A percentile compares a stretch with the other conserved stretches of the same genome.
Conservation (phyloP, 345 rosid genomes). For the Nasturtium officinale region DNA sequence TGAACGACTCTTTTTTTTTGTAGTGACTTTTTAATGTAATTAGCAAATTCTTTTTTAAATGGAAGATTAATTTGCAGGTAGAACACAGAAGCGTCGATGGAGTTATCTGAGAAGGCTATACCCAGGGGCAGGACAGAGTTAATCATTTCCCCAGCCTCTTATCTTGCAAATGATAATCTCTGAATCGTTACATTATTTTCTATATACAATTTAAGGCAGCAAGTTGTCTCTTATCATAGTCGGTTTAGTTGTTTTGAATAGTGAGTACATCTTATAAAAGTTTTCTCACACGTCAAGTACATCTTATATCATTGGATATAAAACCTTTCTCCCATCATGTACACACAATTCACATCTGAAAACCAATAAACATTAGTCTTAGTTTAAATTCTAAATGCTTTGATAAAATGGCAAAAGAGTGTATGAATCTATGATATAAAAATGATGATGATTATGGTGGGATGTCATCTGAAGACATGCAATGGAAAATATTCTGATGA, state of each 20-base stretch:
- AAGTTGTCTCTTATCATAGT: neutral
- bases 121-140: neutral
- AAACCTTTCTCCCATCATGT: neutral
- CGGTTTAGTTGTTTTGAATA: neutral
- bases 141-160: neutral
- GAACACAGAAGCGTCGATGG: constrained; percentile 25
- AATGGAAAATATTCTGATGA: too few relatives aligned
- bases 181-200: neutral
- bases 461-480: too few relatives aligned
- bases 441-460: too few relatives aligned
- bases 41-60: neutral
- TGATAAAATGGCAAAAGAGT: too few relatives aligned
- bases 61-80: constrained; percentile 29
- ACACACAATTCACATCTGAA: neutral
- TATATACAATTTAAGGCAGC: constrained; percentile 3
- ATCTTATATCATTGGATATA: neutral
- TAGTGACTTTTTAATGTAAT: neutral
- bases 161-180: neutral
- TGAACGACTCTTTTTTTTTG: neutral
- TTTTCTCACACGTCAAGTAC: neutral
- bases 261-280: neutral
- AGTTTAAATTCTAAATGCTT: too few relatives aligned
- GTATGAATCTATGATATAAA: too few relatives aligned
- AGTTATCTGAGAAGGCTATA: constrained; percentile 24
- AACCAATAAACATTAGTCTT: neutral